Evolutionary conservation across 2,329 filamentous ascomycete genomes (phyloP), one percentile per base, ranked within the genome.

Genomic region (Tolypocladium nubicola): DNA sequence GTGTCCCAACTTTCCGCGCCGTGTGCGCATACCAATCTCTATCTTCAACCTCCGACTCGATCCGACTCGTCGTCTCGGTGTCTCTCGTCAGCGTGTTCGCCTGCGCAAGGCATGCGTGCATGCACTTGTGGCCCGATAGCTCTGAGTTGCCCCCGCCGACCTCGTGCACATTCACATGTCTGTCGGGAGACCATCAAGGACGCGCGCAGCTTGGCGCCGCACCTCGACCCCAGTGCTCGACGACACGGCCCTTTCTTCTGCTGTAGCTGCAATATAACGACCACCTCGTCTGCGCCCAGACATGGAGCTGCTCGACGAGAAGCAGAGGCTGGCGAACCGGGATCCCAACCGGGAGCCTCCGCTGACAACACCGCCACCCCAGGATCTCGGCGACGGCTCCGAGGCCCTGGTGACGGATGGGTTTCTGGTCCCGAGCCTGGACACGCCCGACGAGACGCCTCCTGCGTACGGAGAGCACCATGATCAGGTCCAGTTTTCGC

Each of bases 391-490:
- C 43, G 58, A 68, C 23, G 61, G 61, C n/a, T 64, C 65, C 13
- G 68, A 70, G 21, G 65, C 71, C 19, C 56, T 73, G 30, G 62
- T 74, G 10, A 68, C 70, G 19, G 73, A 77, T 57, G 72, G 70
- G 61, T 75, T 74, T 61, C 64, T 73, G 49, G 60, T 73, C 35
- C 73, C 76, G 3, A 72, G 74, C 37, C 68, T 79, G 37, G 75
- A 71, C 14, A 66, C 70, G 47, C 67, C 69, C 37, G 65, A 70
- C 1, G 75, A 78, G 21, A 73, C 74, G 8, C 80, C 79, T 26
- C 83, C 82, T 2, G 78, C 82, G 0, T 87, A 87, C 63, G 84
- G 83, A 62, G 79, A 82, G 23, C 70, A 74, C 16, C 76, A 76
- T 56, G 76, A 83, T 61, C 76, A 81, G 56, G 67, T 88, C 30